Evolutionary conservation across 768 basidiomycete species (phyloP), one percentile per base, ranked within the genome.

Genomic region (Gelatoporia subvermispora): DNA sequence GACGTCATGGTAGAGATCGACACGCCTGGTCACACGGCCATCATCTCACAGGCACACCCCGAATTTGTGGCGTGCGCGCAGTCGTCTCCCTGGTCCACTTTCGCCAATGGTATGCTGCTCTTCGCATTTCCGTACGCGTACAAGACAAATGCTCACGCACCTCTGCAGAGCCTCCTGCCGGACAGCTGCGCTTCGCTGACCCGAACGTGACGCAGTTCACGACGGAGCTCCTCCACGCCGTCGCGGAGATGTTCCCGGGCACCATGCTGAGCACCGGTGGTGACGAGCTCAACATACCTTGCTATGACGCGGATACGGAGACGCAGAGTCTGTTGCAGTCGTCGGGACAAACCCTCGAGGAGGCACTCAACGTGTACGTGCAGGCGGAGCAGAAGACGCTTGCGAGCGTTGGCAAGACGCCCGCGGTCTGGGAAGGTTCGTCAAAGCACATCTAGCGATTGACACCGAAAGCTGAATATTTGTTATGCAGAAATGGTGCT

Each of bases 1-100:
- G 75, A 76, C 43, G 71, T 78, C 24, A 56, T 78, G 49, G 57
- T 77, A 34, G 72, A 77, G 56, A 65, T 77, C 49, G 77, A 77
- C 56, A 74, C 72, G 3, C 77, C 77, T 2, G 77, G 76, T 15
- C 77, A 78, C 59, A 76, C 77, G 11, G 62, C 72, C 9, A 58
- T 63, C 36, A 71, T 78, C 36, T 62, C 65, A 4, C 46, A 67
- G 13, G 62, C 74, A 1, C 69, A 74, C 51, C 76, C 77, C 0
- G 74, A 76, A 5, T 64, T 61, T 47, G 58, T 79, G 25, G 76
- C 75, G 3, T 77, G 76, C 52, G 49, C 56, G 16, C 55, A 67
- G 17, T 50, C 54, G 0, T 51, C 63, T 2, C 71, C 70, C 2
- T 71, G 71, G 70, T 44, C 64, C n/a, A 41, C 53, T 7, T 70